Percentiles rank a stretch among this genome's conserved stretches.
These are phyloP conservation scores for Nitzschia inconspicua DNA, from an alignment of 108 stramenopile species.

Conservation along the genomic window DNA sequence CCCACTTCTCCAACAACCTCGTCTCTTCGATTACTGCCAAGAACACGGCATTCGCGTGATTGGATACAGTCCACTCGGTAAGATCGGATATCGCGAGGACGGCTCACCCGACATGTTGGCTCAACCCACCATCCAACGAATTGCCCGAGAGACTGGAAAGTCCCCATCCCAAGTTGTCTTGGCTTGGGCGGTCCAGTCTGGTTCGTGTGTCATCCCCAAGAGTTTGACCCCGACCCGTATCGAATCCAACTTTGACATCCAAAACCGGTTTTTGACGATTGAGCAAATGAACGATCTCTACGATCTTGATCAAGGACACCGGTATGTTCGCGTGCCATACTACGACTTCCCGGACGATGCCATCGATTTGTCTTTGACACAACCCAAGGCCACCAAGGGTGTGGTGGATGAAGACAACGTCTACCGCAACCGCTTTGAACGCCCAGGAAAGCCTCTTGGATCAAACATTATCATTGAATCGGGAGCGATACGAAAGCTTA, in stretches of 20 bases:
- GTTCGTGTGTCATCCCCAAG: conserved; percentile 58
- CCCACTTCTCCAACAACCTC: conserved; percentile 75
- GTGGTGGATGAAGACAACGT: conserved; percentile 18
- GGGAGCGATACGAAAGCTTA: conserved; percentile 25
- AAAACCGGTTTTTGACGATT: background rate
- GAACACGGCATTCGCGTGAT: conserved; percentile 63
- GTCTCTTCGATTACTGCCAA: conserved; percentile 68
- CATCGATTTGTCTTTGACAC: conserved; percentile 4
- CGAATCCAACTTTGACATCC: background rate
- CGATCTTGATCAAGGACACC: background rate
- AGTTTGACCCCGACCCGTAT: conserved; percentile 45
- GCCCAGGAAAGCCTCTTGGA: conserved; percentile 23
- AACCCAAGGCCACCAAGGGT: conserved; percentile 21
- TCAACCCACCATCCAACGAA: conserved; percentile 45
- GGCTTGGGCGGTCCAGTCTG: conserved; percentile 72
- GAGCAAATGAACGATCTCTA: background rate
- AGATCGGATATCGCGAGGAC: background rate
- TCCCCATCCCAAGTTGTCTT: conserved; percentile 61
- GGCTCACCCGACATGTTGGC: conserved; percentile 50
- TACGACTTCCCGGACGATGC: conserved; percentile 1
- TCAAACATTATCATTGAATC: conserved; percentile 31
- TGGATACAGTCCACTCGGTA: conserved; percentile 83
- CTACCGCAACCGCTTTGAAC: conserved; percentile 29
- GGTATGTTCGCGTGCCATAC: background rate
- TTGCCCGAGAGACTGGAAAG: conserved; percentile 39